Base-by-base conservation (phyloP, 345 rosid genomes). In the Erodium maritimum region DNA sequence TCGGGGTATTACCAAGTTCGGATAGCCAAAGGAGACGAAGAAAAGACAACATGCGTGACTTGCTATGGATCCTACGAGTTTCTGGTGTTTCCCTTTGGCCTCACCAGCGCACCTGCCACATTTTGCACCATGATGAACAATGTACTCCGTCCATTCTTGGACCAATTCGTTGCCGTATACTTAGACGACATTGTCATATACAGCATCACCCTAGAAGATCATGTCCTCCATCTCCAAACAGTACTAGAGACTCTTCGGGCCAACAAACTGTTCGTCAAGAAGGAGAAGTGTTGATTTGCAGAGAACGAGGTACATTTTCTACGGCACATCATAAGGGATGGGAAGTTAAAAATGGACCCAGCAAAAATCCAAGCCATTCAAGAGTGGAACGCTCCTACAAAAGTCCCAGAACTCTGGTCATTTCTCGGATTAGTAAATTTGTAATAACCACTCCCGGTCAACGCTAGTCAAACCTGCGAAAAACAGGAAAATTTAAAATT, bases 1-100 rank as follows among this genome's bases (percentile, higher is more conserved):
- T 66, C 55, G 7, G 45, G 48, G 5, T 66, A 66, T 17, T 61
- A 55, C 5, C 65, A 67, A 22, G 70, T 60, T 1, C 6, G 56
- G 8, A 67, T 67, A 5, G 23, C 50, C 0, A 19, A 60, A 13
- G 55, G 65, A 1, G 54, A 66, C 20, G 70, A 66, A 34, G 13
- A 55, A 7, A 60, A 60, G n/a, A n/a, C n/a, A n/a, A n/a, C n/a
- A n/a, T n/a, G n/a, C n/a, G n/a, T n/a, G n/a, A n/a, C n/a, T n/a
- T n/a, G n/a, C n/a, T n/a, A n/a, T n/a, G n/a, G n/a, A n/a, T n/a
- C n/a, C n/a, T n/a, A n/a, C n/a, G n/a, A 67, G 16, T 60, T 45
- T 29, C 34, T 29, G 3, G 34, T 29, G 34, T 3, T 29, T 3
- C 34, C 34, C 3, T 29, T 29, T 29, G 45, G 54, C 17, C 4